phyloP scores from a whole-genome alignment of 345 rosid species.

The Dipteronia dyeriana region DNA sequence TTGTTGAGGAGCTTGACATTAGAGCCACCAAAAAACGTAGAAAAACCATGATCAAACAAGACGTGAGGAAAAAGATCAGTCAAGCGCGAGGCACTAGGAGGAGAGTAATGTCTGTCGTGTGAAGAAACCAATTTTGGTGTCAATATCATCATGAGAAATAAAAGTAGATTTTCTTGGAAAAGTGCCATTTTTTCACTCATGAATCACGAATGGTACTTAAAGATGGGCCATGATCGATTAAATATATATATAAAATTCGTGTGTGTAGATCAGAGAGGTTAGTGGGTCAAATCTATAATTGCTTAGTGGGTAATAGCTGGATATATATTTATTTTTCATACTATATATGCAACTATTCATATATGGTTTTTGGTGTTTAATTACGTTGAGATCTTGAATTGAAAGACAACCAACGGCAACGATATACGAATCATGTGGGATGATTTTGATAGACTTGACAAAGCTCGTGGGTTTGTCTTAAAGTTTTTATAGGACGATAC shows the following conservation, averaged over 20 bases:
- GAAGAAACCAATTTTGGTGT: conserved; percentile 49
- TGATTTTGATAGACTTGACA: conserved; percentile 21
- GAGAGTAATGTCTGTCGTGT: conserved; percentile 50
- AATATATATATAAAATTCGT: background rate
- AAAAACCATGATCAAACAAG: conserved; percentile 48
- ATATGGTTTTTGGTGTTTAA: no score
- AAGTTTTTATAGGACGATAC: conserved; percentile 17
- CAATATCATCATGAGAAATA: background rate
- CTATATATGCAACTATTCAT: no score
- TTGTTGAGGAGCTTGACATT: conserved; percentile 54
- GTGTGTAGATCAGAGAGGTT: background rate
- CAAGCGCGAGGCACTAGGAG: conserved; percentile 58
- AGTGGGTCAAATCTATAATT: background rate
- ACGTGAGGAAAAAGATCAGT: conserved; percentile 63
- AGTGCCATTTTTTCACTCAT: conserved; percentile 29
- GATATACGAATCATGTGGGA: conserved; percentile 29
- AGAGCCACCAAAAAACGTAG: conserved; percentile 49
- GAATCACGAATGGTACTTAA: background rate
- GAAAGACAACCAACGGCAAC: no score
- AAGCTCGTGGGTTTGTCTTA: conserved; percentile 28
- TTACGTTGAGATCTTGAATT: no score
- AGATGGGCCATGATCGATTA: background rate
- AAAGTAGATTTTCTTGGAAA: conserved; percentile 25
- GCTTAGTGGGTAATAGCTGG: conserved; percentile 56
- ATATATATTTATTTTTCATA: no score